Evolutionary conservation across 179 eudicot species (phyloP).

Genomic region (Drosera spatulata): DNA sequence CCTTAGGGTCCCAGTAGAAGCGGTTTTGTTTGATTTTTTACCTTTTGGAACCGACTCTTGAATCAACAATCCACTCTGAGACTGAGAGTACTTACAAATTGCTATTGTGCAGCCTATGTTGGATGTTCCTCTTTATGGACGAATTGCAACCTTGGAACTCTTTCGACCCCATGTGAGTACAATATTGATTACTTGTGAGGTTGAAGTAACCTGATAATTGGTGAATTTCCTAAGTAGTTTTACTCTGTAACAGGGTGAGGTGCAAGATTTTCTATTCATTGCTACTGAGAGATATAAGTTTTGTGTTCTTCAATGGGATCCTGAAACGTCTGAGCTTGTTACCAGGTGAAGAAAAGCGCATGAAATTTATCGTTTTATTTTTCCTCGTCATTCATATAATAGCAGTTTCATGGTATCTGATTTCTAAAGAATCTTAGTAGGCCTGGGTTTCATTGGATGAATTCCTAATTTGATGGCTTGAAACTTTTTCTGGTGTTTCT

Average conservation of each 20-base stretch:
- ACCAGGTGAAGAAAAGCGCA: slow-evolving; percentile 47
- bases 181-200: not conserved
- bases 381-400: too few relatives aligned
- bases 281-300: slow-evolving; percentile 97
- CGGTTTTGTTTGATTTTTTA: too few relatives aligned
- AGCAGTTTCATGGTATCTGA: too few relatives aligned
- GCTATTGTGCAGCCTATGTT: slow-evolving; percentile 63
- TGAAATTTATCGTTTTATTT: not conserved
- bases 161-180: slow-evolving; percentile 93
- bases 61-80: too few relatives aligned
- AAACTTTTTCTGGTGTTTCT: too few relatives aligned
- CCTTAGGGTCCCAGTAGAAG: too few relatives aligned
- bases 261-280: slow-evolving; percentile 88
- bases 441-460: too few relatives aligned
- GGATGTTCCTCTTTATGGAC: slow-evolving; percentile 97
- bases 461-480: too few relatives aligned
- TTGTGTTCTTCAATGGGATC: slow-evolving; percentile 97
- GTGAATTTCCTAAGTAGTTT: slow-evolving; percentile 4
- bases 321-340: slow-evolving; percentile 75
- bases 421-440: too few relatives aligned
- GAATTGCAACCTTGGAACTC: slow-evolving; percentile 93
- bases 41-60: too few relatives aligned
- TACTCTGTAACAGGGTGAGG: slow-evolving; percentile 60
- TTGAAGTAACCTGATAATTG: not conserved
- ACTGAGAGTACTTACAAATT: slow-evolving; percentile 3